Evolutionary conservation across 495 filamentous ascomycete species (phyloP).

Genomic region (Pseudoneurospora amorphoporcata): DNA sequence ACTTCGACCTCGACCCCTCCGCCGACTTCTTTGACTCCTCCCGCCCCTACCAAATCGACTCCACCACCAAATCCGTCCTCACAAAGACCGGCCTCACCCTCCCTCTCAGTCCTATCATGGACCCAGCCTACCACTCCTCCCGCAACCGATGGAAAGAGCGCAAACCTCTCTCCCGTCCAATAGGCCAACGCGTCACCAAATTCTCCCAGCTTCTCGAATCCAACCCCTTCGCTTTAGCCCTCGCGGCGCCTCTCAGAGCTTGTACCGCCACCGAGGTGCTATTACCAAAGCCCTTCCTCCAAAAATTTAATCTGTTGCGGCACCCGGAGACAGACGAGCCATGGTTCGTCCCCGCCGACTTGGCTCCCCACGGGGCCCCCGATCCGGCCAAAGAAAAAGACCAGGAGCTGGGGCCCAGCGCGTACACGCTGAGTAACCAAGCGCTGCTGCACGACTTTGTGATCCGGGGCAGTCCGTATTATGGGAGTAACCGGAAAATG

Average conservation of each 20-base stretch:
- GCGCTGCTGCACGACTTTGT: slow-evolving; percentile 5
- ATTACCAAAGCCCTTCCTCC: slow-evolving; percentile 55
- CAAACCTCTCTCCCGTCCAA: not conserved
- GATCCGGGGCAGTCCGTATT: not conserved
- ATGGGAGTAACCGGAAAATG: not conserved
- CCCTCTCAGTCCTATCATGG: not conserved
- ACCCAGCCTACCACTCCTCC: not conserved
- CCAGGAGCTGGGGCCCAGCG: not conserved
- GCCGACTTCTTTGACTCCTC: not conserved
- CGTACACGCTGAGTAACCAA: slow-evolving; percentile 7
- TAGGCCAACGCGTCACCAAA: not conserved
- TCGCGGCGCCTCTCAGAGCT: slow-evolving; percentile 54
- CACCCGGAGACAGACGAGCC: slow-evolving; percentile 45
- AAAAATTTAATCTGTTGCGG: slow-evolving; percentile 46
- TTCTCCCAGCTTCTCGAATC: not conserved
- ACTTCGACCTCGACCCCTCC: not conserved
- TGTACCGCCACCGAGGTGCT: slow-evolving; percentile 46
- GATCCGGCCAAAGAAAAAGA: not conserved
- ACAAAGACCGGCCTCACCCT: not conserved
- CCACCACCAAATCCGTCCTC: not conserved
- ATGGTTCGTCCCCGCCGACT: slow-evolving; percentile 46
- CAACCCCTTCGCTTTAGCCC: slow-evolving; percentile 34
- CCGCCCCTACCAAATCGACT: not conserved
- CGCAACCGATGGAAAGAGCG: not conserved
- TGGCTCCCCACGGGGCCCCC: not conserved